Evolutionary conservation across 345 rosid genomes (phyloP), one percentile per base, ranked within the genome.

Genomic region (Bruguiera sexangula): DNA sequence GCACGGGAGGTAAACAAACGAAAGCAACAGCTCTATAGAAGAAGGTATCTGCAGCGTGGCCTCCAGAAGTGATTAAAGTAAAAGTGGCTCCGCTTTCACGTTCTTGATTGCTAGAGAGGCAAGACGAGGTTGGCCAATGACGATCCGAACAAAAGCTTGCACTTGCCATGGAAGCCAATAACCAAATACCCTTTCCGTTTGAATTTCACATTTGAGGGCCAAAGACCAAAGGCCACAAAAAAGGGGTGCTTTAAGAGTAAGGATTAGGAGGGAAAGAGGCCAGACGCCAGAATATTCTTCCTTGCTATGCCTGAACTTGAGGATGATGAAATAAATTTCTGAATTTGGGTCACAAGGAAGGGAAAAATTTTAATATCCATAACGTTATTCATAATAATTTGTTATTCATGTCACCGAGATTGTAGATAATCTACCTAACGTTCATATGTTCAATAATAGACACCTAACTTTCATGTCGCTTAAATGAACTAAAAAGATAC

Each of bases 141-240:
- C 64, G 20, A 65, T 65, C 20, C 75, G 36, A 10, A 66, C 83
- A 69, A 81, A 81, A 0, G 76, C 46, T 16, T 77, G 77, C 16
- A 76, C 80, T 76, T 83, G 74, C 87, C 81, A 78, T 67, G 67
- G 27, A 31, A 78, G 60, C 82, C 79, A 83, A 62, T 75, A 75
- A 16, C 50, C 73, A 11, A 66, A 34, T 22, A 24, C 69, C 65
- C 16, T 52, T 53, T 53, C 57, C 26, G n/a, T 53, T 22, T 9
- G 57, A 53, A n/a, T 22, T 53, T 53, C 22, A 53, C 57, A n/a
- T n/a, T n/a, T 53, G 9, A 34, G 10, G n/a, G 7, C 24, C 24
- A 53, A 6, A 53, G 22, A 53, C 56, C 56, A 19, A 53, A 53
- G 1, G 9, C 57, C 37, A 34, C 2, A 7, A 34, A 53, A 22